These are phyloP conservation scores for Penicillium samsonianum DNA, from an alignment of 495 filamentous ascomycete genomes.

Conservation along the genomic window DNA sequence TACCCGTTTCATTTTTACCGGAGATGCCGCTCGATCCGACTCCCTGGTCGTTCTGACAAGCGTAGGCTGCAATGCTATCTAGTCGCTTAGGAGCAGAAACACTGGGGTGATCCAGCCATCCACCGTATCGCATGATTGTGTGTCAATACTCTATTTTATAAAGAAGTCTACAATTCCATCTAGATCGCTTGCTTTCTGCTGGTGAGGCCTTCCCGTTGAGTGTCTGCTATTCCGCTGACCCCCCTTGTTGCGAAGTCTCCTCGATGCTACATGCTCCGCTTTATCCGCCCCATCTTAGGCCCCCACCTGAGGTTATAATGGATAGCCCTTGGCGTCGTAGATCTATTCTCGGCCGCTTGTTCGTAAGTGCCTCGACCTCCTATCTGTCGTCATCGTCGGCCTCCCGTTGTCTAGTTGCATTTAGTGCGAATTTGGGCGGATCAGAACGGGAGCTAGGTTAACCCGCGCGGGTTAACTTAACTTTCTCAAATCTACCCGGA, in stretches of 20 bases:
- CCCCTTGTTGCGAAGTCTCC: background rate
- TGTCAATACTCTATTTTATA: background rate
- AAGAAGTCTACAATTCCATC: background rate
- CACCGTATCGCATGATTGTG: too few relatives aligned
- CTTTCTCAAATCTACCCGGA: too few relatives aligned
- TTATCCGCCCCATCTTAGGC: background rate
- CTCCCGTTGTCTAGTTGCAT: too few relatives aligned
- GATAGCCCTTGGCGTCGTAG: slow-evolving; percentile 1
- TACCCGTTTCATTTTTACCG: slow-evolving; percentile 21
- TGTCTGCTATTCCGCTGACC: background rate
- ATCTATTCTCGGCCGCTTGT: slow-evolving; percentile 6
- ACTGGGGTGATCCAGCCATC: background rate
- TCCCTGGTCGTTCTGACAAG: background rate
- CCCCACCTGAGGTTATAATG: slow-evolving; percentile 9
- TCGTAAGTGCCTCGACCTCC: background rate
- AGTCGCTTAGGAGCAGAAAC: background rate
- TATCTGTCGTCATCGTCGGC: slow-evolving; percentile 13
- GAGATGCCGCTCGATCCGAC: slow-evolving; percentile 18
- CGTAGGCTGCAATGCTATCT: background rate
- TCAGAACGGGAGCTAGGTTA: too few relatives aligned
- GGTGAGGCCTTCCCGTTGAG: background rate
- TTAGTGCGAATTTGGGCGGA: too few relatives aligned
- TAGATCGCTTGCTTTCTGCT: too few relatives aligned
- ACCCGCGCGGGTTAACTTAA: too few relatives aligned
- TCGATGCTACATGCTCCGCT: slow-evolving; percentile 5